Evolutionary conservation across 2,329 filamentous ascomycete species (phyloP).

Genomic region (Epichloe typhina): DNA sequence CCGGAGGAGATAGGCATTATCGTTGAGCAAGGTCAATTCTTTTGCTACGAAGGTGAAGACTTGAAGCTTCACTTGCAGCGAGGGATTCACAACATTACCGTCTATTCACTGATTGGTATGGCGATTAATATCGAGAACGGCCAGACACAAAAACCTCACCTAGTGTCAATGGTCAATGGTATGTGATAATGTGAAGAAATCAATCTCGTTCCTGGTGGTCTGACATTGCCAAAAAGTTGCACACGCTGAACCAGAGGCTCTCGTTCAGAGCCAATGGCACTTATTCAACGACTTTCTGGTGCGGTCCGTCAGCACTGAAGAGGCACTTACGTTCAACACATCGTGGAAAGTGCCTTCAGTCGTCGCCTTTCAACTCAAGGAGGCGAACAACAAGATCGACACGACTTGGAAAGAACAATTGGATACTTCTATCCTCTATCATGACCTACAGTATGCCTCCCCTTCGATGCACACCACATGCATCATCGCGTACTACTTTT

Average conservation of each 20-base stretch:
- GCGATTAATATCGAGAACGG: slow-evolving; percentile 82
- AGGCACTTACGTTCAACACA: slow-evolving; percentile 80
- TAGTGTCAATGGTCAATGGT: slow-evolving; percentile 86
- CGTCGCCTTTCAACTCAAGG: slow-evolving; percentile 72
- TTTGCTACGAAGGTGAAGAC: slow-evolving; percentile 89
- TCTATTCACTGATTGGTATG: slow-evolving; percentile 85
- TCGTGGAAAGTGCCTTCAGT: slow-evolving; percentile 89
- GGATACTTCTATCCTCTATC: slow-evolving; percentile 74
- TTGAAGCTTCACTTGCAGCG: slow-evolving; percentile 67
- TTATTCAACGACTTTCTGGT: slow-evolving; percentile 97
- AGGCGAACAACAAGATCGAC: slow-evolving; percentile 70
- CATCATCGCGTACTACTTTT: neutral
- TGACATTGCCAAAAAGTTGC: slow-evolving; percentile 34
- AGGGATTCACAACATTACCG: slow-evolving; percentile 65
- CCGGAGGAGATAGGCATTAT: slow-evolving; percentile 91
- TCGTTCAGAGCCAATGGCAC: slow-evolving; percentile 68
- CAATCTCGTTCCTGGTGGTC: neutral
- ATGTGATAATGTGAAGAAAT: slow-evolving; percentile 13
- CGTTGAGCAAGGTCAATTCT: slow-evolving; percentile 80
- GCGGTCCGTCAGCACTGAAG: slow-evolving; percentile 61
- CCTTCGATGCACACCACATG: neutral
- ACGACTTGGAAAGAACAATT: slow-evolving; percentile 74
- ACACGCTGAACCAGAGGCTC: slow-evolving; percentile 47
- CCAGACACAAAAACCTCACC: slow-evolving; percentile 74
- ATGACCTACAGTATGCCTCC: slow-evolving; percentile 42